Evolutionary conservation across 305 asterid genomes (phyloP).

Genomic region (Fraxinus velutina): DNA sequence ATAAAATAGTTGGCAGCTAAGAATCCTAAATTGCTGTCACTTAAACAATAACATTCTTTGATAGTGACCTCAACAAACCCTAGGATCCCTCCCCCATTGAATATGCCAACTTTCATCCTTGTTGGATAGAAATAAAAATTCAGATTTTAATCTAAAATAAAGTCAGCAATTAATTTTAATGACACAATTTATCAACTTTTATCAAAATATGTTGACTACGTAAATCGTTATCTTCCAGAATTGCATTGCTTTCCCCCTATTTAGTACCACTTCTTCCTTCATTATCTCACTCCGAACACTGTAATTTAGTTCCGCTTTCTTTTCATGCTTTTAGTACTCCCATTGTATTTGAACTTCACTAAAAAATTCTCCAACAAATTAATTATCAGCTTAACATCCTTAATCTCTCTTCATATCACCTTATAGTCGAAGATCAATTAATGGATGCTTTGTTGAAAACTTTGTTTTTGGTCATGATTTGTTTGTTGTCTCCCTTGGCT

Average conservation of each 20-base stretch:
- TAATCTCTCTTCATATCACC: background rate
- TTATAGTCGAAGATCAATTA: background rate
- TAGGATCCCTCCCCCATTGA: background rate
- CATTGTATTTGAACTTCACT: background rate
- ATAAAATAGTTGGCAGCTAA: background rate
- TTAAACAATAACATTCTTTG: background rate
- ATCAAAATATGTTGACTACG: background rate
- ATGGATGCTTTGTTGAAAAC: background rate
- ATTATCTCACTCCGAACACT: background rate
- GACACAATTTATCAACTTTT: no score
- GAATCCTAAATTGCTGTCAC: background rate
- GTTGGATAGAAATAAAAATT: no score
- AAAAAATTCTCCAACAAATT: background rate
- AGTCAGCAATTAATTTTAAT: no score
- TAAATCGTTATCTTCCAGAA: background rate
- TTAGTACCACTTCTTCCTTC: background rate
- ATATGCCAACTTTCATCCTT: background rate
- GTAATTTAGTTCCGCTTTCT: background rate
- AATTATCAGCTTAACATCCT: background rate
- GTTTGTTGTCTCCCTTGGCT: conserved; percentile 1
- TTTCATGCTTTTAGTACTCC: background rate
- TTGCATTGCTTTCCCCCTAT: background rate
- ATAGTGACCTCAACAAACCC: background rate
- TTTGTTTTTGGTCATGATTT: conserved; percentile 16
- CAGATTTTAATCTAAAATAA: no score